Evolutionary conservation across 208 protist genomes (phyloP).

Genomic region (Leishmania tarentolae): DNA sequence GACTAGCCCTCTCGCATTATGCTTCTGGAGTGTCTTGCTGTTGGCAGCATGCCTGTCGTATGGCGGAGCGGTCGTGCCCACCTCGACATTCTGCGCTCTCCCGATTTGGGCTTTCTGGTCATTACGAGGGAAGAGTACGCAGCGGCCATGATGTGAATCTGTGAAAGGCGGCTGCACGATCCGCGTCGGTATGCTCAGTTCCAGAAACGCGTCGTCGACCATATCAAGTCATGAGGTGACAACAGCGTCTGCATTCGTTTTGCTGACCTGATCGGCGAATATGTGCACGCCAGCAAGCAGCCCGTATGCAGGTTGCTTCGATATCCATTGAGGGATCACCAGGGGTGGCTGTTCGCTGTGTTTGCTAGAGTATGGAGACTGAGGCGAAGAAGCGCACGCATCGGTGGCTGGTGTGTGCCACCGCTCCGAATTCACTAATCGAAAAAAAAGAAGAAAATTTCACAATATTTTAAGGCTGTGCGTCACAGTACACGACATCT

Average conservation of each 20-base stretch:
- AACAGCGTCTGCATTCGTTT: slow-evolving; percentile 31
- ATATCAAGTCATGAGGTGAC: slow-evolving; percentile 44
- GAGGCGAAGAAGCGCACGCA: neutral
- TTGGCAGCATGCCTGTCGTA: slow-evolving; percentile 91
- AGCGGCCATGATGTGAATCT: slow-evolving; percentile 60
- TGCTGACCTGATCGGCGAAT: slow-evolving; percentile 21
- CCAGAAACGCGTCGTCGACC: slow-evolving; percentile 38
- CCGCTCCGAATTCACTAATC: neutral
- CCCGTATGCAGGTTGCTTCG: neutral
- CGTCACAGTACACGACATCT: neutral
- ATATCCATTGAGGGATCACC: neutral
- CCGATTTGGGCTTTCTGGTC: slow-evolving; percentile 86
- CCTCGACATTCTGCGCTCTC: slow-evolving; percentile 91
- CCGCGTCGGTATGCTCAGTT: slow-evolving; percentile 34
- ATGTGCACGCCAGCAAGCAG: slow-evolving; percentile 19
- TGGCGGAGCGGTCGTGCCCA: slow-evolving; percentile 95
- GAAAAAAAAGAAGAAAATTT: neutral
- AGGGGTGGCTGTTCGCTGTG: neutral
- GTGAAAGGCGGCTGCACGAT: slow-evolving; percentile 33
- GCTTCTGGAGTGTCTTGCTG: slow-evolving; percentile 97
- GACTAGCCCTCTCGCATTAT: slow-evolving; percentile 99
- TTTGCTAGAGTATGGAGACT: neutral
- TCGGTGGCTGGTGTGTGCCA: neutral
- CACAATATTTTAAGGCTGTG: neutral
- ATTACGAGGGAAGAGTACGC: slow-evolving; percentile 87